Base-by-base conservation (phyloP, 1,284 basidiomycete species). In the Phaffia rhodozyma region DNA sequence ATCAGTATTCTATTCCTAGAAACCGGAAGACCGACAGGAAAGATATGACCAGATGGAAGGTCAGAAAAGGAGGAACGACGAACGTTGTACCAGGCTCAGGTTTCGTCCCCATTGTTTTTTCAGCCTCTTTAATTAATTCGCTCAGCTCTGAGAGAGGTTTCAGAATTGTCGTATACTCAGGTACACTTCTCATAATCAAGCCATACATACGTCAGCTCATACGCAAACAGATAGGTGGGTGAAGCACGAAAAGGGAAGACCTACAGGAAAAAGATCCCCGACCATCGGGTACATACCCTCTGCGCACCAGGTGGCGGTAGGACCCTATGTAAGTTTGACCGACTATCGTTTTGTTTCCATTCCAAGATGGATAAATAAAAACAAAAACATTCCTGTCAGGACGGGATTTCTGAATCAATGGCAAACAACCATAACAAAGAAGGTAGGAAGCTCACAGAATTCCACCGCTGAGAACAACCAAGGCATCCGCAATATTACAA, bases 401-500 rank as follows among this genome's bases (percentile, higher is more conserved):
- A 20, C 32, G 32, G 9, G 32, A 34, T 34, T 9, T 34, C n/a
- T n/a, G 50, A 7, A 7, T 56, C 7, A 30, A 50, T 29, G 48
- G 47, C 13, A 5, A 29, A 13, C 23, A 13, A 23, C 18, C 5
- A 23, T 0, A 29, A 23, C 32, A 16, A 3, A 20, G 47, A 47
- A 61, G n/a, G 34, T 27, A 43, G 21, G 50, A 54, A 23, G 32
- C 58, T 25, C 11, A 65, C 64, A 66, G 61, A 29, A 66, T 58
- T 6, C 65, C 65, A 4, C 65, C 65, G 11, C 32, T 47, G 25
- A 62, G 25, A 50, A 66, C 56, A 18, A 50, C 49, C 5, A 66
- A 43, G 9, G 60, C 56, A 61, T 71, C 70, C 47, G 69, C 70
- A 48, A 71, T 66, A 62, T 71, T 71, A 62, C 68, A 69, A 29